Evolutionary conservation across 2,329 filamentous ascomycete genomes (phyloP), one percentile per base, ranked within the genome.

Genomic region (Phialemoniopsis sp.): DNA sequence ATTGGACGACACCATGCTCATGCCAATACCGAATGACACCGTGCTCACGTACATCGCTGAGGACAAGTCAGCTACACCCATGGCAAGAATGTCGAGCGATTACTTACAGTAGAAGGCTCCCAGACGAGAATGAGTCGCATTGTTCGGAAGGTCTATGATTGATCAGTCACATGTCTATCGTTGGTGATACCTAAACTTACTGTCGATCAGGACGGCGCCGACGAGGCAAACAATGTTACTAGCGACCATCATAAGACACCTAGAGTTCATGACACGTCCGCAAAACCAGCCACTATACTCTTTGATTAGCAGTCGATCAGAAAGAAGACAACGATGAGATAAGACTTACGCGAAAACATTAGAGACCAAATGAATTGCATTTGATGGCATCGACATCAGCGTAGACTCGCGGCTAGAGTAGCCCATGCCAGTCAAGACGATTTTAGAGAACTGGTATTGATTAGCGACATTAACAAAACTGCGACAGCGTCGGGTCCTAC

Each of bases 41-140:
- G 36, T 38, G 36, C 30, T 38, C 10, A 38, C 36, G 26, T 30
- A 38, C 8, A 38, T 38, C 8, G 30, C 36, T 38, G 14, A 10
- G 8, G 9, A 15, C 8, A 16, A 8, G 15, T 38, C 28, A 38
- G 28, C 12, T 19, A 10, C n/a, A 18, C 8, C 10, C 21, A 7
- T 8, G 15, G 16, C 32, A 34, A 17, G 21, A 18, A 9, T 14
- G 14, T n/a, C 29, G n/a, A 13, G 4, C 14, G 8, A 12, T 16
- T 8, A 18, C 36, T 8, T 30, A 38, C 36, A 16, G 16, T 38
- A 38, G 17, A 38, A 38, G 4, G 36, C 36, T 6, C 36, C 36
- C 5, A 38, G 36, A 8, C 36, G 36, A 26, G 21, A 26, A 14
- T 28, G 13, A 17, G 13, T 18, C 13, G 10, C 12, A 30, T 38